These are phyloP conservation scores for Trichaptum fuscoviolaceum DNA, from an alignment of 768 basidiomycete species.

Conservation along the genomic window DNA sequence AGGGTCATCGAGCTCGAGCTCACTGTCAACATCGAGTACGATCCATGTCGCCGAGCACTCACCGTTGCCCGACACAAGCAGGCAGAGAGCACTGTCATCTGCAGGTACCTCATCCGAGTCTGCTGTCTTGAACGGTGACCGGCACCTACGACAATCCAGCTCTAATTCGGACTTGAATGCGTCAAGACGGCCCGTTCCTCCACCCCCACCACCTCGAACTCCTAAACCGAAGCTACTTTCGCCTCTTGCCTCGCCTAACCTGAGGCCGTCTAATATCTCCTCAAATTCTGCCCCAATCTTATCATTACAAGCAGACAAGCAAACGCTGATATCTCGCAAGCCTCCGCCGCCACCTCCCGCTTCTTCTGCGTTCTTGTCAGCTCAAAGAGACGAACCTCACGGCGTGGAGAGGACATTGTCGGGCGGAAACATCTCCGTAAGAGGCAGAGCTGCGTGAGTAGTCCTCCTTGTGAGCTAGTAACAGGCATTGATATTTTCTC, in stretches of 20 bases:
- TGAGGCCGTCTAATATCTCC: constrained; percentile 46
- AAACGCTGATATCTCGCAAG: constrained; percentile 6
- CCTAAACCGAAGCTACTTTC: constrained; percentile 33
- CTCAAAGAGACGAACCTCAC: constrained; percentile 10
- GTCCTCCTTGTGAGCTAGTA: neutral
- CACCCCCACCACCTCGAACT: constrained; percentile 47
- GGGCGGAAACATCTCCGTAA: constrained; percentile 34
- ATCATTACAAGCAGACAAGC: constrained; percentile 13
- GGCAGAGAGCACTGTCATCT: constrained; percentile 30
- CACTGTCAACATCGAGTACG: neutral
- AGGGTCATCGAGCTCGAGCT: neutral
- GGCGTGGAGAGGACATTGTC: too few species aligned
- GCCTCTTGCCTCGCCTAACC: constrained; percentile 41
- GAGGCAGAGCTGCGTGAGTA: neutral
- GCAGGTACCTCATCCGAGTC: constrained; percentile 17
- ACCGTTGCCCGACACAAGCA: neutral
- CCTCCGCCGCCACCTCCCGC: constrained; percentile 10
- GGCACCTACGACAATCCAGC: constrained; percentile 39
- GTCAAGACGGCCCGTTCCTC: constrained; percentile 50
- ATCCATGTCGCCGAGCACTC: neutral
- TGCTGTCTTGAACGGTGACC: constrained; percentile 20
- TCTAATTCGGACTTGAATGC: constrained; percentile 53
- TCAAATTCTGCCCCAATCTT: constrained; percentile 18
- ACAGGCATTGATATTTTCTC: neutral
- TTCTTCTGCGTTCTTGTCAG: constrained; percentile 3